phyloP scores from a whole-genome alignment of 306 rosid species.

The Castanea mollissima region DNA sequence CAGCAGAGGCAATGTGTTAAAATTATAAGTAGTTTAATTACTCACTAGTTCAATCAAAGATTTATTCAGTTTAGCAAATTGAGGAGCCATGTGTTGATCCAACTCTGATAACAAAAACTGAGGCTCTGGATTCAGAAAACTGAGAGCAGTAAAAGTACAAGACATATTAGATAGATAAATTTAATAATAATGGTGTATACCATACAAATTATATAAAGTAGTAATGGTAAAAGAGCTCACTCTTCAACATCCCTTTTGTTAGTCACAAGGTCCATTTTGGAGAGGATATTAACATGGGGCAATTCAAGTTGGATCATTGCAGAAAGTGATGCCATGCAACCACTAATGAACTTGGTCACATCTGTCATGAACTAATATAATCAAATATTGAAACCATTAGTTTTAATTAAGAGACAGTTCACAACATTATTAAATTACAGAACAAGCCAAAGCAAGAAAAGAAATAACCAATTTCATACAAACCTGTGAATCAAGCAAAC shows the following conservation, averaged over 20 bases:
- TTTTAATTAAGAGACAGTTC: slow-evolving; percentile 3
- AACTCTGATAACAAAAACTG: slow-evolving; percentile 64
- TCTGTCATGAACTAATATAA: slow-evolving; percentile 72
- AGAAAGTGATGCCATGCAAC: slow-evolving; percentile 87
- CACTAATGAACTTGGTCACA: slow-evolving; percentile 92
- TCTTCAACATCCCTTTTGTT: slow-evolving; percentile 74
- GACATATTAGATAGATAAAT: slow-evolving; percentile 3
- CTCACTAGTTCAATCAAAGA: slow-evolving; percentile 74
- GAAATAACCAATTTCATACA: slow-evolving; percentile 15
- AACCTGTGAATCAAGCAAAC: slow-evolving; percentile 94
- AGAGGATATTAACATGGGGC: slow-evolving; percentile 90
- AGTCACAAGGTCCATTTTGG: slow-evolving; percentile 90
- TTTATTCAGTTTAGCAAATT: slow-evolving; percentile 84
- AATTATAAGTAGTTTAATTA: not conserved
- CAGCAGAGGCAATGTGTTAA: not conserved
- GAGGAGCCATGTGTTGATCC: slow-evolving; percentile 83
- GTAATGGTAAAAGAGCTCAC: slow-evolving; percentile 34
- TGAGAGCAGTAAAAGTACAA: slow-evolving; percentile 17
- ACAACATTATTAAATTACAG: not conserved
- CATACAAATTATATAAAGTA: slow-evolving; percentile 6
- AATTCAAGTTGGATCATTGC: slow-evolving; percentile 89
- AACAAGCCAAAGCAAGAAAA: not conserved
- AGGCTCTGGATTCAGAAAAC: slow-evolving; percentile 85
- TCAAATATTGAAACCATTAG: slow-evolving; percentile 1
- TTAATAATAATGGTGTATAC: not conserved